These are phyloP conservation scores for Physaria fendleri DNA, from an alignment of 345 rosid genomes.

Conservation along the genomic window DNA sequence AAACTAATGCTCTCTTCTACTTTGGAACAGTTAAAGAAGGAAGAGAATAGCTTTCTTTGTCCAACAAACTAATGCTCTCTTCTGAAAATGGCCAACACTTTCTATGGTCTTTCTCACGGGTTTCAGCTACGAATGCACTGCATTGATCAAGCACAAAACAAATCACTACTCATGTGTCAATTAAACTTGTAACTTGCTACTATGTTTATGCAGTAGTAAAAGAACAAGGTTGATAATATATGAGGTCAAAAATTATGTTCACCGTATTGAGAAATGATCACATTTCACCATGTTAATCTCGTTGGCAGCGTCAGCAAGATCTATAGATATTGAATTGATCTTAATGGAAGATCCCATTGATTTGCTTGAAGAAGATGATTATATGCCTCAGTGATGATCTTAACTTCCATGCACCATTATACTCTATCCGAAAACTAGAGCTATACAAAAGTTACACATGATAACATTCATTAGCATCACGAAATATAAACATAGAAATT, in stretches of 20 bases:
- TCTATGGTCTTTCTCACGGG: slow-evolving; percentile 39
- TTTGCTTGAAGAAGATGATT: slow-evolving; percentile 28
- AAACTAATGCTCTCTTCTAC: slow-evolving; percentile 30
- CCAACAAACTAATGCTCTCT: too few relatives aligned
- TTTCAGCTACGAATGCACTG: slow-evolving; percentile 65
- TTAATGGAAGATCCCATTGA: slow-evolving; percentile 41
- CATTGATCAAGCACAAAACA: slow-evolving; percentile 6
- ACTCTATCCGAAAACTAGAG: too few relatives aligned
- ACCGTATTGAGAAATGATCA: slow-evolving; percentile 63
- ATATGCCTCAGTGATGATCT: slow-evolving; percentile 22
- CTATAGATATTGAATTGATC: slow-evolving; percentile 53
- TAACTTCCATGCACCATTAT: slow-evolving; percentile 32
- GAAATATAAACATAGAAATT: background rate
- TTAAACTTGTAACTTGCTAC: background rate
- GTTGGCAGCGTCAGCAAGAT: slow-evolving; percentile 37
- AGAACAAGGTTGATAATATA: too few relatives aligned
- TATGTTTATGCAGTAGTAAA: too few relatives aligned
- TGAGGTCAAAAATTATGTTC: too few relatives aligned
- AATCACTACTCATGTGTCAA: background rate
- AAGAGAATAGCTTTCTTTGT: too few relatives aligned
- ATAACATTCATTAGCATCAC: background rate
- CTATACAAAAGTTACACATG: background rate
- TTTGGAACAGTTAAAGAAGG: too few relatives aligned
- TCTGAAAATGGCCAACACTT: slow-evolving; percentile 57
- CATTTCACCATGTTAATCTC: slow-evolving; percentile 38